Conservation (phyloP, 805 yeast genomes). For the Saccharomycopsis lassenensis region DNA sequence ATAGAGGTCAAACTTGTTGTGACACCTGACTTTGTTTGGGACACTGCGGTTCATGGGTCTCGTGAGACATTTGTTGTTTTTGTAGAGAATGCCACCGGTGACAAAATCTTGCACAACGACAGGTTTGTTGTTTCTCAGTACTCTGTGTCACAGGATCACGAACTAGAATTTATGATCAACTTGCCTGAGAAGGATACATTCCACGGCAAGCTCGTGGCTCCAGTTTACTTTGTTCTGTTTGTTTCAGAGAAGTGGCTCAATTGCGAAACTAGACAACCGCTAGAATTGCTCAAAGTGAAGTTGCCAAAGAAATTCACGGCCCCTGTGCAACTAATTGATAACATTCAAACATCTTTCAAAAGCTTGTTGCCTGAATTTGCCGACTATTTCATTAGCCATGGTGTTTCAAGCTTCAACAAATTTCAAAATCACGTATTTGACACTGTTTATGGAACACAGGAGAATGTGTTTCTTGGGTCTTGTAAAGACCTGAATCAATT, state of each 20-base stretch:
- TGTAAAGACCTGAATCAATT: constrained; percentile 74
- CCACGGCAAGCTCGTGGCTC: constrained; percentile 34
- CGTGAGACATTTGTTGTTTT: constrained; percentile 57
- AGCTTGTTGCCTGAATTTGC: constrained; percentile 42
- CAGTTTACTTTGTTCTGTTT: constrained; percentile 62
- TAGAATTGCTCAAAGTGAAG: constrained; percentile 39
- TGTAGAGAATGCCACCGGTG: constrained; percentile 81
- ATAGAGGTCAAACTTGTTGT: constrained; percentile 57
- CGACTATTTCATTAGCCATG: constrained; percentile 35
- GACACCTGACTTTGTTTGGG: constrained; percentile 74
- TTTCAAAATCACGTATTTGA: constrained; percentile 66
- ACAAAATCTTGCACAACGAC: constrained; percentile 51
- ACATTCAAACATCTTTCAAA: too few species aligned
- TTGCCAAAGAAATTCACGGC: constrained; percentile 58
- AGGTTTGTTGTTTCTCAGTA: constrained; percentile 39
- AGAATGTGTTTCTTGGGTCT: constrained; percentile 55
- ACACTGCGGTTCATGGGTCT: constrained; percentile 46
- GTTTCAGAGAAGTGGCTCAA: constrained; percentile 83
- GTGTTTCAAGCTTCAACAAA: constrained; percentile 55
- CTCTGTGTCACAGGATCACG: constrained; percentile 41
- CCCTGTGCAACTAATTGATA: constrained; percentile 44
- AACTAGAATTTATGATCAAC: constrained; percentile 56
- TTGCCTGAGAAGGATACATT: constrained; percentile 30
- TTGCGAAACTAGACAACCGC: constrained; percentile 51
- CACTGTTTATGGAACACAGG: constrained; percentile 44